A percentile compares a stretch with the other conserved stretches of the same genome.
Evolutionary conservation across 2,329 filamentous ascomycete genomes (phyloP).

Genomic region (Colletotrichum cuscutae): DNA sequence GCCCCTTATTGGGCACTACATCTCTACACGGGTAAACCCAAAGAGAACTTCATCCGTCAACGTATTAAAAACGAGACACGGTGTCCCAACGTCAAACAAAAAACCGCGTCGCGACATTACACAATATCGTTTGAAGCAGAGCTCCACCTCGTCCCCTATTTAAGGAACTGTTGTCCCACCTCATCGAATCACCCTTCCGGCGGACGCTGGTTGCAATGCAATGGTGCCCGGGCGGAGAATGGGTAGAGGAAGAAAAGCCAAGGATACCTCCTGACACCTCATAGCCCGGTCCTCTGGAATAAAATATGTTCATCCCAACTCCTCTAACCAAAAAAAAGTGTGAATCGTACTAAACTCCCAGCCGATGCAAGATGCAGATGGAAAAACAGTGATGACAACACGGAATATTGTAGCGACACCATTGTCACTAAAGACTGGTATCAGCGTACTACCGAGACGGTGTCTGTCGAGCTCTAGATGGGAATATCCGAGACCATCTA

Average conservation of each 20-base stretch:
- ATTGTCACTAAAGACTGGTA: background rate
- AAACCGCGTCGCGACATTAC: background rate
- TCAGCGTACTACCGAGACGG: background rate
- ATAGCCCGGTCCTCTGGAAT: background rate
- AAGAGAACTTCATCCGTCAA: background rate
- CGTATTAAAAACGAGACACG: background rate
- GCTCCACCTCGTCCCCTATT: background rate
- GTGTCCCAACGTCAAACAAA: background rate
- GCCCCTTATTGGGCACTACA: background rate
- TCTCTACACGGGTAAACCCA: background rate
- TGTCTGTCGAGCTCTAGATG: background rate
- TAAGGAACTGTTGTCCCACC: background rate
- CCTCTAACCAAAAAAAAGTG: slow-evolving; percentile 20
- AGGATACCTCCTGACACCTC: background rate
- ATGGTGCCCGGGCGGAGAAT: background rate
- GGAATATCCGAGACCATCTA: slow-evolving; percentile 14
- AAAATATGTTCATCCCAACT: slow-evolving; percentile 6
- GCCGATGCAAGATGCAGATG: slow-evolving; percentile 30
- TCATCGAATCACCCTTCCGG: background rate
- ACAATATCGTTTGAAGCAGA: background rate
- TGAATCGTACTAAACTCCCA: slow-evolving; percentile 23
- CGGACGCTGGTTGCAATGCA: background rate
- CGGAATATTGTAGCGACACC: slow-evolving; percentile 17
- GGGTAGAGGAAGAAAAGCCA: background rate
- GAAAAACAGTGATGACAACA: background rate